Evolutionary conservation across 495 filamentous ascomycete genomes (phyloP).

Genomic region (Acidiella bohemica): DNA sequence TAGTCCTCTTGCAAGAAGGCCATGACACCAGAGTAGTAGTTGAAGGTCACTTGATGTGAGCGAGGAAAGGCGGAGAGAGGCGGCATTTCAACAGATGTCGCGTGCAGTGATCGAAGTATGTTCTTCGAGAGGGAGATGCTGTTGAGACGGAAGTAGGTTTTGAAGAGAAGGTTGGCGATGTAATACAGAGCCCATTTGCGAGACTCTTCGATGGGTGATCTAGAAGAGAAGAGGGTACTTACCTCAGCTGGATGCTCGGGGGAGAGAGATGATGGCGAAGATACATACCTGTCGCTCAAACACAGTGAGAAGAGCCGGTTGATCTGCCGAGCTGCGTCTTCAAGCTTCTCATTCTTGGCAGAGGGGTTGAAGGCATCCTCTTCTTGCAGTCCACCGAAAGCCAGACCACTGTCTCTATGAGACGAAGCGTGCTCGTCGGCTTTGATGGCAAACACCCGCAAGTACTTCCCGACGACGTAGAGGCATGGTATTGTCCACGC

Average conservation of each 20-base stretch:
- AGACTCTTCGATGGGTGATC: conserved; percentile 73
- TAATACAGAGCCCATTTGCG: conserved; percentile 96
- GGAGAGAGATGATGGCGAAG: background rate
- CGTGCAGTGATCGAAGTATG: conserved; percentile 64
- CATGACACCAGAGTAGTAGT: conserved; percentile 86
- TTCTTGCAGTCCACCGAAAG: conserved; percentile 27
- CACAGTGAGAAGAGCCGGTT: conserved; percentile 83
- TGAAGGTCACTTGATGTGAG: conserved; percentile 87
- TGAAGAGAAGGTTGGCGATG: conserved; percentile 84
- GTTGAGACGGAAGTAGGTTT: conserved; percentile 95
- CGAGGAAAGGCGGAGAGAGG: conserved; percentile 59
- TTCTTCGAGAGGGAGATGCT: conserved; percentile 80
- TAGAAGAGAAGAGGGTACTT: conserved; percentile 30
- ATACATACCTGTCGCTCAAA: conserved; percentile 66
- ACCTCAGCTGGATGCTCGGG: conserved; percentile 8
- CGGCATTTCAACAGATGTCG: conserved; percentile 64
- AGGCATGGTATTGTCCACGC: conserved; percentile 83
- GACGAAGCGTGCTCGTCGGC: conserved; percentile 51
- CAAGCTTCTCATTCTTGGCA: conserved; percentile 64
- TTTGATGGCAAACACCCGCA: conserved; percentile 76
- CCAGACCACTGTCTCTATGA: conserved; percentile 36
- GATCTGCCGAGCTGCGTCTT: conserved; percentile 76
- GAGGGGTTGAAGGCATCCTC: conserved; percentile 62
- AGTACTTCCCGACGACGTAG: conserved; percentile 68
- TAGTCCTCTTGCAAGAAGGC: conserved; percentile 90